Base-by-base conservation (phyloP, 352 stramenopile genomes). In the Pelagophyceae sp. region DNA sequence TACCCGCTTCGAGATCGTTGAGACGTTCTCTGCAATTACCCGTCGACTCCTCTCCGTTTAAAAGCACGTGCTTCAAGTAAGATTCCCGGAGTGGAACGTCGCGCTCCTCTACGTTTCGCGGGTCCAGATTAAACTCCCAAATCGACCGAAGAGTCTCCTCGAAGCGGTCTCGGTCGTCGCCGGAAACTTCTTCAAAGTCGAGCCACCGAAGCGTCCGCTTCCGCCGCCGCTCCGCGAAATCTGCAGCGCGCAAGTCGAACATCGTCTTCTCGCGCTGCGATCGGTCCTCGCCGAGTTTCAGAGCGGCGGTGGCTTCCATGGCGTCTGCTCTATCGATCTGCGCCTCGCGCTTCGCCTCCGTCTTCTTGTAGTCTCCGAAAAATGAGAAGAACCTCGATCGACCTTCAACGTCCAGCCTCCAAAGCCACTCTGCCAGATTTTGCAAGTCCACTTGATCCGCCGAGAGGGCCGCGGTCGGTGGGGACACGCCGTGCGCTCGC, bases 401-500 rank as follows among this genome's bases (percentile, higher is more conserved):
- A 6, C 32, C 17, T 33, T 65, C 58, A 17, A 33, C 23, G 23
- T 33, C 29, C 23, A 65, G 58, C 23, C 17, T 33, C 58, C 32
- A 2, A 5, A 65, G 58, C 58, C 58, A 65, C 20, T 17, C 20
- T 25, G 58, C 58, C 5, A 33, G 17, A 25, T 33, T 17, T 5
- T n/a, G 58, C 58, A 65, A 33, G 58, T 65, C 32, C 17, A 65
- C n/a, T n/a, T n/a, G 58, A n/a, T 6, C 29, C 32, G 58, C 29
- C 23, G 58, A 65, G 23, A 11, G 6, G 5, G 58, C 23, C 77
- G 64, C 45, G 25, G 87, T 86, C 0, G 91, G 91, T 31, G 90
- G 90, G 40, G 91, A 90, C 63, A 96, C 93, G 0, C 90, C 89
- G 70, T 95, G 96, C 20, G 90, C 92, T 83, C 95, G 90, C 80